Evolutionary conservation across 345 rosid species (phyloP).

Genomic region (Psidium guajava): DNA sequence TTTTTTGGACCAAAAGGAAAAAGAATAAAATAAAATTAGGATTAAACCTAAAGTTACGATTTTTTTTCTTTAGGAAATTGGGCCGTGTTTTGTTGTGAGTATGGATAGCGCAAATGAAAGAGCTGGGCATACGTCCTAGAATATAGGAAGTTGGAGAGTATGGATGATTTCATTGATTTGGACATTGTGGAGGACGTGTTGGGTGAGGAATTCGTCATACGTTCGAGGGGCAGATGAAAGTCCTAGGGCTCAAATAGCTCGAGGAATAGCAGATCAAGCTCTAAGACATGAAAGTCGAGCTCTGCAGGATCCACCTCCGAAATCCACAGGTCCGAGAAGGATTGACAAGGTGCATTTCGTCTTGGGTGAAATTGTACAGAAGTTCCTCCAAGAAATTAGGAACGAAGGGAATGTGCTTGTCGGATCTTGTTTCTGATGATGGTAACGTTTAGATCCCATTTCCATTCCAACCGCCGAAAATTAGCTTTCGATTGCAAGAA

Average conservation of each 20-base stretch:
- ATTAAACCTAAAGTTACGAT: too few relatives aligned
- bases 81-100: too few relatives aligned
- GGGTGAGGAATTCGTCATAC: background rate
- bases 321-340: background rate
- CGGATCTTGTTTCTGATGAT: background rate
- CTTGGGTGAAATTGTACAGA: background rate
- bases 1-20: too few relatives aligned
- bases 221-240: background rate
- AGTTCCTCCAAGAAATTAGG: background rate
- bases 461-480: background rate
- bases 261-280: too few relatives aligned
- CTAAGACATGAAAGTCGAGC: background rate
- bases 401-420: background rate
- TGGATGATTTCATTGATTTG: too few relatives aligned
- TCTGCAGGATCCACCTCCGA: background rate
- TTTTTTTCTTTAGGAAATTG: too few relatives aligned
- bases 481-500: background rate
- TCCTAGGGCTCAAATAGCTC: too few relatives aligned
- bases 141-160: too few relatives aligned
- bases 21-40: too few relatives aligned
- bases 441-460: background rate
- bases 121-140: too few relatives aligned
- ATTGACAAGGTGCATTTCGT: background rate
- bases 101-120: too few relatives aligned
- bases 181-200: too few relatives aligned